A percentile compares a stretch with the other conserved stretches of the same genome.
Evolutionary conservation across 352 stramenopile species (phyloP).

Genomic region (Saprolegnia parasitica): DNA sequence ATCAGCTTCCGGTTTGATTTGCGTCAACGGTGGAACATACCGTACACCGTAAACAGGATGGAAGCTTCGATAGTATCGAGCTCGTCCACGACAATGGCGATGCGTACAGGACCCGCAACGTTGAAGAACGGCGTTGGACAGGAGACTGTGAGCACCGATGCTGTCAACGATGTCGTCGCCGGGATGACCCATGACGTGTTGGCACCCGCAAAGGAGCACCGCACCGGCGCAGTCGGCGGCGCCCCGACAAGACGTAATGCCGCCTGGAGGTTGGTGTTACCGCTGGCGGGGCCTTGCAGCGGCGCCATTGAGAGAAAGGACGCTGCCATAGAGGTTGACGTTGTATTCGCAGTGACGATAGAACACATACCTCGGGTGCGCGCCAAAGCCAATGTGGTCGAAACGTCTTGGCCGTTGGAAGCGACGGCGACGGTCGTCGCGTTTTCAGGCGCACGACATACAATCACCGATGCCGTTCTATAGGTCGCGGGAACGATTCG

Average conservation of each 20-base stretch:
- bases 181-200: not conserved
- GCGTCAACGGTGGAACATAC: not conserved
- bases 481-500: not conserved
- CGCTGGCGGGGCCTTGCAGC: not conserved
- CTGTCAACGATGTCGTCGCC: not conserved
- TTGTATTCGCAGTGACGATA: not conserved
- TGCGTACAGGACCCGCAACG: not conserved
- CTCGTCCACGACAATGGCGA: not conserved
- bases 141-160: not conserved
- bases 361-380: not conserved
- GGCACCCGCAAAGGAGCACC: not conserved
- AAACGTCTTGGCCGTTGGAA: not conserved
- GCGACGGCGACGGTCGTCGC: conserved; percentile 1
- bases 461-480: not conserved
- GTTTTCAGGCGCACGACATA: not conserved
- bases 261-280: conserved; percentile 7
- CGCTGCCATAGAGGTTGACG: not conserved
- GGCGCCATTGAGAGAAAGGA: not conserved
- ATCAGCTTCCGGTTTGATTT: too few species aligned
- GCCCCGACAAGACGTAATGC: not conserved
- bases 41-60: conserved; percentile 1
- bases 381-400: not conserved
- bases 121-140: not conserved
- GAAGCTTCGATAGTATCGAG: not conserved
- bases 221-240: not conserved